A percentile compares a stretch with the other conserved stretches of the same genome.
Conservation (phyloP, 345 rosid species). For the Salix purpurea region DNA sequence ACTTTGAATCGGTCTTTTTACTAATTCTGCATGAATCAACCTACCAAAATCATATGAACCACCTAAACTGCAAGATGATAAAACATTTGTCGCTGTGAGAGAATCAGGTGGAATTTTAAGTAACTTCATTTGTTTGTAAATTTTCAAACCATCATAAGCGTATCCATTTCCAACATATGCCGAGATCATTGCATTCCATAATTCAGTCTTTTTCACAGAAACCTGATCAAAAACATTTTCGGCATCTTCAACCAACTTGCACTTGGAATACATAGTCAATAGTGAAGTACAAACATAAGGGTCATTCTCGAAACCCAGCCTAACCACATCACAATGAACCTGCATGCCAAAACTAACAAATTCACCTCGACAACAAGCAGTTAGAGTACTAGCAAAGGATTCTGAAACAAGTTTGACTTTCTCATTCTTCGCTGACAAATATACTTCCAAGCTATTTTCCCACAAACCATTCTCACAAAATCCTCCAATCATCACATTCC, state of each 20-base stretch:
- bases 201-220: slow-evolving; percentile 42
- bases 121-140: slow-evolving; percentile 46
- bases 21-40: slow-evolving; percentile 58
- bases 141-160: slow-evolving; percentile 37
- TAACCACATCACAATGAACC: slow-evolving; percentile 61
- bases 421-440: slow-evolving; percentile 44
- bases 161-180: slow-evolving; percentile 47
- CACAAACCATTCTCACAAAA: slow-evolving; percentile 44
- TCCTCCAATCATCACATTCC: slow-evolving; percentile 84
- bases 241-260: slow-evolving; percentile 45
- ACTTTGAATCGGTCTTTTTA: slow-evolving; percentile 45
- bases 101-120: slow-evolving; percentile 40
- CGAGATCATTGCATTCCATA: slow-evolving; percentile 75
- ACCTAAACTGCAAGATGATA: slow-evolving; percentile 45
- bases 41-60: slow-evolving; percentile 45
- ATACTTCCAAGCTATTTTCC: slow-evolving; percentile 58
- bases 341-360: slow-evolving; percentile 46
- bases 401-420: slow-evolving; percentile 44
- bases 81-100: slow-evolving; percentile 53
- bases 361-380: slow-evolving; percentile 52
- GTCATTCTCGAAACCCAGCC: slow-evolving; percentile 53
- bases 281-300: slow-evolving; percentile 59
- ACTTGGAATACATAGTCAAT: slow-evolving; percentile 66
- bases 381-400: slow-evolving; percentile 46
- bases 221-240: slow-evolving; percentile 46